Evolutionary conservation across 371 early-diverging fungal genomes (phyloP).

Genomic region (Zancudomyces culisetae): DNA sequence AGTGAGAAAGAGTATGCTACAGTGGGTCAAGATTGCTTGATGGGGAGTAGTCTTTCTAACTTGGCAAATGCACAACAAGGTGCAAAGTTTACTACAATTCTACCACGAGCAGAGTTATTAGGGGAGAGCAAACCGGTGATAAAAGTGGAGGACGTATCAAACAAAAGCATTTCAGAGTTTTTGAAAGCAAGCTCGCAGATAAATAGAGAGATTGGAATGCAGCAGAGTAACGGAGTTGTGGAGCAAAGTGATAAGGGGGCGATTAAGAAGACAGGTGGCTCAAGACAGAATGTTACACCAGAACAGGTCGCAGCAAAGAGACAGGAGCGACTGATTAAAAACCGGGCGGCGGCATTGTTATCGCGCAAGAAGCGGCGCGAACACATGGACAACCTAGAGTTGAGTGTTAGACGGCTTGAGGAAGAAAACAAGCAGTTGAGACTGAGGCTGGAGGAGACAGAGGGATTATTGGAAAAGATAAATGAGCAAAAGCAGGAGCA

Average conservation of each 20-base stretch:
- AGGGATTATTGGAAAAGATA: constrained; percentile 12
- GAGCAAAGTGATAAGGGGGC: neutral
- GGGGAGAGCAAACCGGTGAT: neutral
- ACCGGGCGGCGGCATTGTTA: constrained; percentile 72
- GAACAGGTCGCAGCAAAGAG: constrained; percentile 31
- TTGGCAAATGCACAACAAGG: no score
- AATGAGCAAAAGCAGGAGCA: neutral
- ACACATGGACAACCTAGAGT: constrained; percentile 54
- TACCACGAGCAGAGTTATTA: neutral
- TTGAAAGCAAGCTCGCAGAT: neutral
- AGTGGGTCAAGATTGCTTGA: no score
- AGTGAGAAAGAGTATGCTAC: no score
- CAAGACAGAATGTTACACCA: neutral
- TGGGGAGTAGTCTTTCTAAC: no score
- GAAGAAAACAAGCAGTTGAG: constrained; percentile 38
- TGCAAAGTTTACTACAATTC: neutral
- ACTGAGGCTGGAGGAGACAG: constrained; percentile 35
- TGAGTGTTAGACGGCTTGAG: constrained; percentile 35
- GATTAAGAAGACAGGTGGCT: neutral
- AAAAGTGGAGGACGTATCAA: neutral
- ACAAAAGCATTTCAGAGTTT: neutral
- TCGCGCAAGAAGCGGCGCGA: constrained; percentile 79
- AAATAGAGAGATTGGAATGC: neutral
- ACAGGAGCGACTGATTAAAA: constrained; percentile 74
- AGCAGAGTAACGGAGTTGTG: neutral